Base-by-base conservation (phyloP, 2,329 filamentous ascomycete species). In the Periconia sp. region DNA sequence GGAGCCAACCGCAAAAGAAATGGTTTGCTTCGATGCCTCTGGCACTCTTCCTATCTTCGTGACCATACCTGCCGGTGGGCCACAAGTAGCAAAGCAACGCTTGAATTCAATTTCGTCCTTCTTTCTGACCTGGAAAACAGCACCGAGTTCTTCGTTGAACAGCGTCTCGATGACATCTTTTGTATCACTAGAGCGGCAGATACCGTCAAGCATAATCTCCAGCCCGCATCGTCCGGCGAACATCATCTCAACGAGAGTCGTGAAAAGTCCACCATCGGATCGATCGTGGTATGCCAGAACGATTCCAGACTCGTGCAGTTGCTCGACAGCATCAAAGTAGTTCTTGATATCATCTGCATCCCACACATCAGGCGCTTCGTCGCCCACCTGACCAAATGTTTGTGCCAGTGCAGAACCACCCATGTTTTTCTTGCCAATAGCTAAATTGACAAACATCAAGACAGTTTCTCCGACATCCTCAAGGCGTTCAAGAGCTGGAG, bases 121-220 rank as follows among this genome's bases (percentile, higher is more conserved):
- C 74, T 91, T 92, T 63, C 90, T 88, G 49, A 97, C 86, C 74
- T 99, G 94, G 86, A 97, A 97, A 31, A 97, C 89, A 15, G 92
- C 93, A 59, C 94, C 94, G 18, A 97, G 85, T 72, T 97, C 94
- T 75, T 97, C 94, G 72, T 92, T 97, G 84, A 99, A 97, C 18
- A 99, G 83, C 0, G 89, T 84, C 52, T 91, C 85, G 8, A 96
- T 78, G 17, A 95, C 75, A 65, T 86, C 81, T 44, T 84, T 78
- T 10, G 82, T 82, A 42, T 86, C 81, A 20, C 84, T 85, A 55
- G 84, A 85, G 27, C 83, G 77, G 58, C 79, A 77, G 40, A 92
- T 80, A 50, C 83, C 84, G 69, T 97, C 92, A 53, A 97, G 80
- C 81, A 90, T 89, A 55, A 97, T 81, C 62, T 95, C 90, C 30